Evolutionary conservation across 192 early-diverging fungal species (phyloP).

Genomic region (Linnemannia exigua): DNA sequence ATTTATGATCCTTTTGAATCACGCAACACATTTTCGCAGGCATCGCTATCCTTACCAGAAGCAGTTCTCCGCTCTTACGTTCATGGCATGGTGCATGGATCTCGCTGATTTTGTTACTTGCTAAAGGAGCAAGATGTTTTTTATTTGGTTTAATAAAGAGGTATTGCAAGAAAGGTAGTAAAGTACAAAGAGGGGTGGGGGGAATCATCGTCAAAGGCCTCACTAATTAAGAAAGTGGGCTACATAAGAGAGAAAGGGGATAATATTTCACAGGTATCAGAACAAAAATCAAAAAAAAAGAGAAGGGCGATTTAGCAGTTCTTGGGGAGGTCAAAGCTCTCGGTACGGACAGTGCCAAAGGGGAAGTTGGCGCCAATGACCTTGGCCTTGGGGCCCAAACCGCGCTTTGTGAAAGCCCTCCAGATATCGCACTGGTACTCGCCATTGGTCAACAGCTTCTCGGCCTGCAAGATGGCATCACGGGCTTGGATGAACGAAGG

Average conservation of each 20-base stretch:
- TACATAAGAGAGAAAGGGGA: not conserved
- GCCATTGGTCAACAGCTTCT: constrained; percentile 72
- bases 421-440: constrained; percentile 81
- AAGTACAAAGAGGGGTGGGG: not conserved
- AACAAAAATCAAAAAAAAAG: not conserved
- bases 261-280: not conserved
- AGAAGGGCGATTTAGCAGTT: constrained; percentile 2
- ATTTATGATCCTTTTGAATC: no score
- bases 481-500: constrained; percentile 81
- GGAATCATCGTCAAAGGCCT: not conserved
- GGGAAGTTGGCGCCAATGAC: constrained; percentile 71
- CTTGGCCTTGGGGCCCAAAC: constrained; percentile 82
- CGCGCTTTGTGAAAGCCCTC: constrained; percentile 90
- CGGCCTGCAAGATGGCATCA: constrained; percentile 80
- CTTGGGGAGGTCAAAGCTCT: constrained; percentile 66
- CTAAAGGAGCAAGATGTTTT: not conserved
- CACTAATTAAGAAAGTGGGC: not conserved
- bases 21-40: no score
- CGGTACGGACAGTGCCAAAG: constrained; percentile 69
- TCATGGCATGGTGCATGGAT: no score
- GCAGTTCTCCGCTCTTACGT: no score
- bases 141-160: not conserved
- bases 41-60: no score
- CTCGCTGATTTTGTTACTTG: constrained; percentile 3
- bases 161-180: not conserved